Percentiles rank a stretch among this genome's conserved stretches.
These are phyloP conservation scores for Echium plantagineum DNA, from an alignment of 257 asterid genomes.

Conservation along the genomic window DNA sequence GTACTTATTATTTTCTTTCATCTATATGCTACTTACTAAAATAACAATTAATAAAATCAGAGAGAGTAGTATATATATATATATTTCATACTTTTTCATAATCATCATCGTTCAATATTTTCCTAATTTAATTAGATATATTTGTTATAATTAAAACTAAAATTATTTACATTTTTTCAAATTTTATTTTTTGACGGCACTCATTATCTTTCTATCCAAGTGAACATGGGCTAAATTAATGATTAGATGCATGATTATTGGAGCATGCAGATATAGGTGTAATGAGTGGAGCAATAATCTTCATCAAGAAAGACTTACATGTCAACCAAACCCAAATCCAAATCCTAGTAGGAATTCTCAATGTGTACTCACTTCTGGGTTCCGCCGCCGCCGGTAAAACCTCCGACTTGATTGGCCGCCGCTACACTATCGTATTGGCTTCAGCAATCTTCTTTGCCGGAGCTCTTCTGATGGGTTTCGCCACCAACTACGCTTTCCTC, in stretches of 20 bases:
- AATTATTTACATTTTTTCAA: too few species aligned
- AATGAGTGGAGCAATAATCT: conserved; percentile 84
- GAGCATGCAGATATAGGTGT: conserved; percentile 74
- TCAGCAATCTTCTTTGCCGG: conserved; percentile 67
- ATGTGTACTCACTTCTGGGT: conserved; percentile 58
- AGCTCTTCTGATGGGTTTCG: conserved; percentile 82
- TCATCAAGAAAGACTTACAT: conserved; percentile 28
- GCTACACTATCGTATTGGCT: conserved; percentile 72
- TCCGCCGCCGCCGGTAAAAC: conserved; percentile 85
- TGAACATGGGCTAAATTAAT: too few species aligned
- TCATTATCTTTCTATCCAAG: too few species aligned
- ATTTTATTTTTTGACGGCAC: too few species aligned
- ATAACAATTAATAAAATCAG: too few species aligned
- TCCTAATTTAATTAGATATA: too few species aligned
- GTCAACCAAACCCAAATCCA: conserved; percentile 35
- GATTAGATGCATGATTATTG: background rate
- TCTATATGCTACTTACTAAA: too few species aligned
- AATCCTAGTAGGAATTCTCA: conserved; percentile 60
- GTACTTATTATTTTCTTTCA: too few species aligned
- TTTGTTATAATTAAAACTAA: too few species aligned
- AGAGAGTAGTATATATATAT: too few species aligned
- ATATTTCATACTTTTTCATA: too few species aligned
- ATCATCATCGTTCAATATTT: too few species aligned
- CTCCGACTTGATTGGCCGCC: conserved; percentile 85
- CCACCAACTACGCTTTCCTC: conserved; percentile 65